These are phyloP conservation scores for Saccharomyces hybrid DNA, from an alignment of 1,139 yeast genomes.

Conservation along the genomic window DNA sequence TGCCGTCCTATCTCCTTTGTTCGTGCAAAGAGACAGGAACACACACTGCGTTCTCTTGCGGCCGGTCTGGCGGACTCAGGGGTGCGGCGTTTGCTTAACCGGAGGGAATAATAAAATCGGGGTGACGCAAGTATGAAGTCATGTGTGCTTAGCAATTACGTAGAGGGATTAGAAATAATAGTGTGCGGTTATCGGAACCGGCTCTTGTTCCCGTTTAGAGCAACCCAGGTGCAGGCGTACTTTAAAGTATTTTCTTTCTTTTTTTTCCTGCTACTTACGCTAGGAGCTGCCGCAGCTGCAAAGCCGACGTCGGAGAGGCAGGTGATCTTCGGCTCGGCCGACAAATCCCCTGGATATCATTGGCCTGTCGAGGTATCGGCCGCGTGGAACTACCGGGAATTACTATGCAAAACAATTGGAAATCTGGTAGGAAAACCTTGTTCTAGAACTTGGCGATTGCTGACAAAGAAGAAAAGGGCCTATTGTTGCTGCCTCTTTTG, in stretches of 20 bases:
- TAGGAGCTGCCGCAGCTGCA: background rate
- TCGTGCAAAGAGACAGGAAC: background rate
- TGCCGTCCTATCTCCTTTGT: background rate
- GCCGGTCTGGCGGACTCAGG: conserved; percentile 1
- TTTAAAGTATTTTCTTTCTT: background rate
- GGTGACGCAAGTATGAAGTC: background rate
- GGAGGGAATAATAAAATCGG: background rate
- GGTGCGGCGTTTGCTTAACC: background rate
- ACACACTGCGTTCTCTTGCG: background rate
- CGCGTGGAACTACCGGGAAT: conserved; percentile 1
- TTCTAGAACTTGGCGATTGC: conserved; percentile 1
- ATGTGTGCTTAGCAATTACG: background rate
- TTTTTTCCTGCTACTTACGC: background rate
- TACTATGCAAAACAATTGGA: background rate
- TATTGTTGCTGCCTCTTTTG: conserved; percentile 1
- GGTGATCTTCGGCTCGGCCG: background rate
- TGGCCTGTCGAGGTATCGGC: background rate
- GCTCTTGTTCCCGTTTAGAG: background rate
- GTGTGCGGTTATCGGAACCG: background rate
- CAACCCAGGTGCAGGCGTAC: background rate
- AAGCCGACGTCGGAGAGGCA: background rate
- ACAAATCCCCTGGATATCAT: background rate
- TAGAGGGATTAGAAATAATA: background rate
- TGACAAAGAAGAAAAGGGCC: conserved; percentile 1
- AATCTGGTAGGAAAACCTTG: background rate